These are phyloP conservation scores for Arabis hirsuta DNA, from an alignment of 345 rosid species.

Conservation along the genomic window DNA sequence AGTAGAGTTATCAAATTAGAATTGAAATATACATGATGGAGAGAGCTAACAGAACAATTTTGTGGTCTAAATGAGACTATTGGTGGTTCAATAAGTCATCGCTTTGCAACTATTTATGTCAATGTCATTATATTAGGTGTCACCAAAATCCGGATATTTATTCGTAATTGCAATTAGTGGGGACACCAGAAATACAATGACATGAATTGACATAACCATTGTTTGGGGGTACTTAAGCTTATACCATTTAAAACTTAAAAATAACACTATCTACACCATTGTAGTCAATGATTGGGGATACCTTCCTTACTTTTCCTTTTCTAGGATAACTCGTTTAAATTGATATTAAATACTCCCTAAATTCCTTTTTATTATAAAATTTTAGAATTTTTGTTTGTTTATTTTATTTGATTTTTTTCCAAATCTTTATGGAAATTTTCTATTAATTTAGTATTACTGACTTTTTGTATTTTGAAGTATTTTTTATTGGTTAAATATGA, in stretches of 20 bases:
- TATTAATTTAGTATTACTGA: too few species aligned
- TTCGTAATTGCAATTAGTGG: background rate
- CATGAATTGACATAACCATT: background rate
- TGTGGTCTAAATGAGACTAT: conserved; percentile 3
- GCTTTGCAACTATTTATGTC: background rate
- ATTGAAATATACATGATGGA: background rate
- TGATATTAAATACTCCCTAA: background rate
- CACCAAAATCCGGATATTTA: background rate
- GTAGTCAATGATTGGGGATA: background rate
- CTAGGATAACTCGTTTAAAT: background rate
- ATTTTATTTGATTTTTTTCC: too few species aligned
- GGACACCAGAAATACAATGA: background rate
- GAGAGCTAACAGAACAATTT: background rate
- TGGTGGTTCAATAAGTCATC: conserved; percentile 16
- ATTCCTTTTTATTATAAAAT: too few species aligned
- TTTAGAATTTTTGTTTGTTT: too few species aligned
- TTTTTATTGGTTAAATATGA: too few species aligned
- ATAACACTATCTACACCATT: background rate
- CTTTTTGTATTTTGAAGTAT: too few species aligned
- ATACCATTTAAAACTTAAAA: background rate
- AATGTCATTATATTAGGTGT: conserved; percentile 10
- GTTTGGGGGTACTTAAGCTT: background rate
- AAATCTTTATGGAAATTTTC: too few species aligned
- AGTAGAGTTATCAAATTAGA: background rate
- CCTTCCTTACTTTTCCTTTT: background rate